Percentiles rank a stretch among this genome's conserved stretches.
Evolutionary conservation across 1,284 basidiomycete species (phyloP).

Genomic region (Ustilago lituana): DNA sequence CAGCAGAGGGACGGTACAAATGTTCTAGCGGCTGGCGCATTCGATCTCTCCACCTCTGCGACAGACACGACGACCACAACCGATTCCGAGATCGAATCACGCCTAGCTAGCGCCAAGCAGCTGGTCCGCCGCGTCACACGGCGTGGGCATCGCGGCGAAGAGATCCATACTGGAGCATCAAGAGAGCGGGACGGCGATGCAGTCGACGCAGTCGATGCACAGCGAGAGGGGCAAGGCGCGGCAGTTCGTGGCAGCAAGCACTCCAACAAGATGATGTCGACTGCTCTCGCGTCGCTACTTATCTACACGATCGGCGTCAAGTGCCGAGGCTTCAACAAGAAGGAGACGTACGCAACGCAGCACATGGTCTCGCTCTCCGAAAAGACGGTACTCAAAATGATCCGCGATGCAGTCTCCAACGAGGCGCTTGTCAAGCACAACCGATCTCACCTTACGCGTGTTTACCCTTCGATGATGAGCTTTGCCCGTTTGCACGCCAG

Average conservation of each 20-base stretch:
- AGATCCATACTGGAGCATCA: background rate
- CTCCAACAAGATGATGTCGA: slow-evolving; percentile 73
- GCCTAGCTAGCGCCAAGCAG: slow-evolving; percentile 43
- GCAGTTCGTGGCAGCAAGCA: slow-evolving; percentile 16
- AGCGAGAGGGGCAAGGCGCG: background rate
- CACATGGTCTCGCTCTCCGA: slow-evolving; percentile 96
- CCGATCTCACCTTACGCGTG: slow-evolving; percentile 82
- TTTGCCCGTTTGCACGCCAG: slow-evolving; percentile 58
- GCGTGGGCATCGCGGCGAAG: slow-evolving; percentile 14
- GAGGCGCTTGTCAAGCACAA: slow-evolving; percentile 88
- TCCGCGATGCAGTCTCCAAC: slow-evolving; percentile 37
- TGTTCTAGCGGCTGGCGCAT: slow-evolving; percentile 17
- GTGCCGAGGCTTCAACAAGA: slow-evolving; percentile 89
- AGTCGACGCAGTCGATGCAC: background rate
- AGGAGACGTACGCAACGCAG: slow-evolving; percentile 83
- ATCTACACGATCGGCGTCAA: slow-evolving; percentile 97
- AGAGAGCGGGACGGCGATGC: slow-evolving; percentile 12
- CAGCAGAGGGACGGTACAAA: slow-evolving; percentile 5
- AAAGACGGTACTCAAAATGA: slow-evolving; percentile 67
- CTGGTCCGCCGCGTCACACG: slow-evolving; percentile 47
- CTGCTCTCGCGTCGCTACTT: slow-evolving; percentile 78
- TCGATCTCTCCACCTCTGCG: slow-evolving; percentile 24
- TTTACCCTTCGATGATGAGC: slow-evolving; percentile 86
- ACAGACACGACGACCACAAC: slow-evolving; percentile 39
- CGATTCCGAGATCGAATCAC: slow-evolving; percentile 46